phyloP scores from a whole-genome alignment of 2,329 filamentous ascomycete genomes.

The Fusarium solani-melongenae region DNA sequence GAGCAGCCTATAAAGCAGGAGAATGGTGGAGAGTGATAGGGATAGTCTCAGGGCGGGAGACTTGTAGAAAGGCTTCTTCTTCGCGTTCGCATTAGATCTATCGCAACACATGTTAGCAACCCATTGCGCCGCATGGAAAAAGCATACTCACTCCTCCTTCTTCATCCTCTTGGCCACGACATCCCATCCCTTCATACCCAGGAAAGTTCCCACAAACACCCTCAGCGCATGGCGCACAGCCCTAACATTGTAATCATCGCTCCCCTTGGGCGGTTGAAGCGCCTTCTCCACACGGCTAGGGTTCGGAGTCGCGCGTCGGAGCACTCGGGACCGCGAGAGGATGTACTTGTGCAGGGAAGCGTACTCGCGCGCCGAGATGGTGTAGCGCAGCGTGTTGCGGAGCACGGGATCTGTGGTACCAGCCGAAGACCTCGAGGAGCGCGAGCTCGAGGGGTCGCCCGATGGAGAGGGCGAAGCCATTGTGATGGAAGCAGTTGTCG shows the following conservation, averaged over 20 bases:
- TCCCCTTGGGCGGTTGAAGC: conserved; percentile 48
- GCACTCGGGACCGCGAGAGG: conserved; percentile 74
- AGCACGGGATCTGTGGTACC: conserved; percentile 72
- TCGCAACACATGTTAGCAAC: conserved; percentile 6
- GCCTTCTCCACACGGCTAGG: conserved; percentile 64
- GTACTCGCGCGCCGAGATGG: conserved; percentile 87
- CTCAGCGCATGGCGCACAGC: conserved; percentile 78
- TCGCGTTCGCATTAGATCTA: conserved; percentile 43
- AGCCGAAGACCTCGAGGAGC: conserved; percentile 32
- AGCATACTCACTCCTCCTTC: conserved; percentile 56
- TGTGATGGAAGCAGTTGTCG: conserved; percentile 7
- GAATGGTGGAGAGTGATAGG: conserved; percentile 83
- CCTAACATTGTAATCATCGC: conserved; percentile 76
- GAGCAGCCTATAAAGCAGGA: conserved; percentile 88
- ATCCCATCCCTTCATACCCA: conserved; percentile 72
- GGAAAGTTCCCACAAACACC: conserved; percentile 73
- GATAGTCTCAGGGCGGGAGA: conserved; percentile 82
- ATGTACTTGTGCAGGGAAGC: conserved; percentile 85
- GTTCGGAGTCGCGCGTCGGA: conserved; percentile 66
- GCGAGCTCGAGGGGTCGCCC: conserved; percentile 36
- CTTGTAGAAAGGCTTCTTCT: conserved; percentile 67
- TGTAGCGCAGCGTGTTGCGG: conserved; percentile 88
- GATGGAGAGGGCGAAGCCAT: conserved; percentile 38
- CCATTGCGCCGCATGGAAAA: background rate
- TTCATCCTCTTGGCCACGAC: conserved; percentile 61